Evolutionary conservation across 148 eudicot genomes (phyloP).

Genomic region (Dysphania ambrosioides): DNA sequence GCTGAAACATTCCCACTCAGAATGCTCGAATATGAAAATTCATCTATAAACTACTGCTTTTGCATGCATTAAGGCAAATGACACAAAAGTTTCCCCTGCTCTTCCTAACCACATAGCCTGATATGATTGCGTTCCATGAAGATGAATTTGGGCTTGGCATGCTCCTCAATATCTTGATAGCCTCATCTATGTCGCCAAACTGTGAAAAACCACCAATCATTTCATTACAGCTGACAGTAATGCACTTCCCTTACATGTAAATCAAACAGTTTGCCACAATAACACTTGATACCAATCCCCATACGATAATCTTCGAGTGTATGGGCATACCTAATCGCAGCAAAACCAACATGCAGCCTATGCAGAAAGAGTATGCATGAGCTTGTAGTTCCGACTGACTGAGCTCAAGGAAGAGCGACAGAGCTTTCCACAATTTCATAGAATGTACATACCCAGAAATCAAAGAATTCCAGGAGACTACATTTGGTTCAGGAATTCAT

Average conservation of each 20-base stretch:
- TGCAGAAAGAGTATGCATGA: conserved; percentile 62
- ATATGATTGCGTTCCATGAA: conserved; percentile 75
- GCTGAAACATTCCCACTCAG: conserved; percentile 68
- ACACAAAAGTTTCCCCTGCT: conserved; percentile 46
- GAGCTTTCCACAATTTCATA: conserved; percentile 47
- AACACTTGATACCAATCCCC: conserved; percentile 44
- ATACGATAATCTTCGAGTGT: conserved; percentile 55
- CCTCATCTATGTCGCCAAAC: conserved; percentile 66
- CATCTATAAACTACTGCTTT: conserved; percentile 44
- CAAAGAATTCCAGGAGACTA: conserved; percentile 74
- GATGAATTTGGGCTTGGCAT: conserved; percentile 74
- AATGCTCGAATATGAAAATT: conserved; percentile 64
- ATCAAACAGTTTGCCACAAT: conserved; percentile 68
- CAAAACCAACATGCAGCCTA: conserved; percentile 57
- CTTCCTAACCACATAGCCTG: conserved; percentile 61
- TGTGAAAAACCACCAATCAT: conserved; percentile 65
- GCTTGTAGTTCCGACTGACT: conserved; percentile 39
- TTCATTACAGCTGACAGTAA: conserved; percentile 68
- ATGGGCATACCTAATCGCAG: conserved; percentile 50
- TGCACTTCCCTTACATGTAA: conserved; percentile 83
- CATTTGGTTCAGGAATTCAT: conserved; percentile 59
- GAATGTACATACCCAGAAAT: conserved; percentile 76
- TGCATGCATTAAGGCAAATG: conserved; percentile 53
- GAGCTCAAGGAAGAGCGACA: conserved; percentile 51
- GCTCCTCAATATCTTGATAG: conserved; percentile 36